Conservation (phyloP, 768 basidiomycete species). For the Dioszegia aurantiaca region DNA sequence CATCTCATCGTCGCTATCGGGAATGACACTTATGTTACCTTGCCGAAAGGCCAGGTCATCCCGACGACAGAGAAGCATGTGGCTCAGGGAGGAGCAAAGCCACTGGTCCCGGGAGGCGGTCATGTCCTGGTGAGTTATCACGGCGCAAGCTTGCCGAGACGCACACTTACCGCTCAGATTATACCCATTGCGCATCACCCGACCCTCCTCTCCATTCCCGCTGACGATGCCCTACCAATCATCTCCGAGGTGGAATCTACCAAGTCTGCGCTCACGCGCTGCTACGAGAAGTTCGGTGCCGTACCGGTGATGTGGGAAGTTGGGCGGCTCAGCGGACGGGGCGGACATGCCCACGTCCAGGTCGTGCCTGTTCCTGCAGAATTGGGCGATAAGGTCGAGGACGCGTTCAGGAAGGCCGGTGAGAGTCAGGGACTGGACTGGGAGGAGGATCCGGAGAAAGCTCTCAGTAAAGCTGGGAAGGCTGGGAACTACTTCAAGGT, state of each 20-base stretch:
- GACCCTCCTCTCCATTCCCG: conserved; percentile 75
- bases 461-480: conserved; percentile 56
- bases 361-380: conserved; percentile 55
- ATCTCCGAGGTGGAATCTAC: conserved; percentile 76
- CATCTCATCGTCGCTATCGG: conserved; percentile 95
- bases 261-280: conserved; percentile 68
- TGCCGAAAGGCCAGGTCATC: conserved; percentile 93
- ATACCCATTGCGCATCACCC: conserved; percentile 72
- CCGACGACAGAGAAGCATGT: conserved; percentile 58
- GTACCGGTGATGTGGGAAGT: conserved; percentile 82
- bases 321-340: conserved; percentile 73
- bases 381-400: conserved; percentile 64
- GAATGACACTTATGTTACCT: conserved; percentile 83
- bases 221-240: conserved; percentile 71
- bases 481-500: conserved; percentile 82
- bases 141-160: not conserved
- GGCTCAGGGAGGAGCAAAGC: conserved; percentile 52
- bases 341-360: conserved; percentile 93
- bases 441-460: conserved; percentile 66
- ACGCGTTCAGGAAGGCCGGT: conserved; percentile 71
- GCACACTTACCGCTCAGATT: conserved; percentile 54
- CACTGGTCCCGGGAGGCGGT: conserved; percentile 82
- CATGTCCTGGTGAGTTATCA: conserved; percentile 79
- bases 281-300: conserved; percentile 69
- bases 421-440: conserved; percentile 67